A percentile compares a stretch with the other conserved stretches of the same genome.
Evolutionary conservation across 2,329 filamentous ascomycete genomes (phyloP).

Genomic region (Lizonia empirigonia): DNA sequence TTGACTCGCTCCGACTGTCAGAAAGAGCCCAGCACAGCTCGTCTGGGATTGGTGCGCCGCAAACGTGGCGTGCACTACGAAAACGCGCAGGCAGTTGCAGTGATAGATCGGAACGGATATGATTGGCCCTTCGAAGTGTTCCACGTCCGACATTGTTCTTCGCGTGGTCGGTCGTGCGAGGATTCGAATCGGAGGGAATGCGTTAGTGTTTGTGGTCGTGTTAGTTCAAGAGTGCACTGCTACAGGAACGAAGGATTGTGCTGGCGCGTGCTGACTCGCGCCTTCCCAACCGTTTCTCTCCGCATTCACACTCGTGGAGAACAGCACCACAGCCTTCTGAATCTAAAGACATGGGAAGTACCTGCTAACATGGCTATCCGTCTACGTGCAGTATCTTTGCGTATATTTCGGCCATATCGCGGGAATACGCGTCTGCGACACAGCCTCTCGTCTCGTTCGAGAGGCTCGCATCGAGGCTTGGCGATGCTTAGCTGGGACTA

Average conservation of each 20-base stretch:
- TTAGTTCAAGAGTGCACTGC: background rate
- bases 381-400: too few relatives aligned
- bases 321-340: too few relatives aligned
- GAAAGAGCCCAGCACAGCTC: background rate
- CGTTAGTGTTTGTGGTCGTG: background rate
- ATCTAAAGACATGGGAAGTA: too few relatives aligned
- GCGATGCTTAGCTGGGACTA: background rate
- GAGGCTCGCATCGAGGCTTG: background rate
- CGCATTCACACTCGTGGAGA: background rate
- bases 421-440: background rate
- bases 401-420: background rate
- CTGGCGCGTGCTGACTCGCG: too few relatives aligned
- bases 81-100: background rate
- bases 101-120: background rate
- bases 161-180: background rate
- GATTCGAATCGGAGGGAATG: background rate
- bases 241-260: background rate
- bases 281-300: too few relatives aligned
- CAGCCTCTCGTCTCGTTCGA: background rate
- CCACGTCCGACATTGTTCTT: constrained; percentile 2
- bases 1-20: constrained; percentile 2
- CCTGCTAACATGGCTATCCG: too few relatives aligned
- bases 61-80: constrained; percentile 3
- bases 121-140: background rate
- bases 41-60: background rate